Evolutionary conservation across 2,329 filamentous ascomycete species (phyloP), one percentile per base, ranked within the genome.

Genomic region (Pseudogymnoascus sp.): DNA sequence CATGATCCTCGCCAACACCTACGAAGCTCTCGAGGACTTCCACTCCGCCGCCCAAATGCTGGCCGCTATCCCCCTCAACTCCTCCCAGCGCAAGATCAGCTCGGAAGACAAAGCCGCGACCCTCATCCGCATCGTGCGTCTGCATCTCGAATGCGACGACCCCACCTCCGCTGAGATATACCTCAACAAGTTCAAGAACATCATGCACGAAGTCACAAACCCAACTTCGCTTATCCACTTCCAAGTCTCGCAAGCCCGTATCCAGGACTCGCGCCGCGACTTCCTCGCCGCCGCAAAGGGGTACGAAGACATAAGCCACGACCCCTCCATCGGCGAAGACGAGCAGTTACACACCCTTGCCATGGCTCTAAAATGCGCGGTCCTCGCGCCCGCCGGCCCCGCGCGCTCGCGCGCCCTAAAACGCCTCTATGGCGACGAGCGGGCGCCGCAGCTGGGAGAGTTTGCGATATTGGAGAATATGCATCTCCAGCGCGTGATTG

Each of bases 401-500:
- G 82, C 87, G 71, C 86, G 94, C 62, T 91, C 89, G 66, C 85
- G 90, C 56, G 86, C 88, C 47, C 82, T 99, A 16, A 91, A 86
- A 4, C 87, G 89, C 62, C 79, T 99, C 12, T 96, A 96, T 82
- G 96, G 96, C 75, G 94, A 99, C 75, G 94, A 97, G 68, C 85
- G 94, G 31, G 83, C 90, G 0, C 79, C 81, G 3, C 84, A 86
- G 60, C 83, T 94, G 1, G 84, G 88, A 33, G 91, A 97, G 76
- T 93, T 89, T 72, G 81, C 85, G 59, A 97, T 99, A 62, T 79
- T 99, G 12, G 94, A 97, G 79, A 97, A 97, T 80, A 97, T 99
- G 85, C 96, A 96, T 75, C 82, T 97, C 59, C 91, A 97, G 75
- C 85, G 92, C 5, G 80, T 99, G 3, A 81, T 99, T 59, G 84